Evolutionary conservation across 2,329 filamentous ascomycete species (phyloP), one percentile per base, ranked within the genome.

Genomic region (Hansfordia pulvinata): DNA sequence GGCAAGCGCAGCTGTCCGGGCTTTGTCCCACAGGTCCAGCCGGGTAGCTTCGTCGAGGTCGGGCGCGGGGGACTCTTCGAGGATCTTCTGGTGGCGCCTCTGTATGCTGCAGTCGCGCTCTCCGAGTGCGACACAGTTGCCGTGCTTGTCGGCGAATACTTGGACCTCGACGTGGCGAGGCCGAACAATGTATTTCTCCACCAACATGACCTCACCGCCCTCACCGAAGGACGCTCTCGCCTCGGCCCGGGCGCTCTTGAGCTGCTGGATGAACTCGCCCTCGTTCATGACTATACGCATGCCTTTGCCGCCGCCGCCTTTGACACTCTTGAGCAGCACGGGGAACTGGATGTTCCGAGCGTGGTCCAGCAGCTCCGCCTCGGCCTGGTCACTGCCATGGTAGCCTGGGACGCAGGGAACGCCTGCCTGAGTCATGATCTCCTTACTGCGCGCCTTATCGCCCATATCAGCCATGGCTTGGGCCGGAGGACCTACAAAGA

Each of bases 361-460:
- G 47, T 88, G 74, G 8, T 61, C 56, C 29, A 83, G 47, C 15
- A 77, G 50, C 37, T 69, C 53, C 29, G 57, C 50, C 24, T 67
- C 62, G 25, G 78, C 72, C 56, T 98, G 90, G 27, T 93, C 82
- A 2, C 64, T 44, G 11, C 90, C 90, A 49, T 96, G 90, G 44
- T 98, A 98, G 1, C 90, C 90, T 0, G 90, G 90, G 25, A 98
- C 90, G 44, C 90, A 96, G 4, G 86, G 86, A 4, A 98, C 90
- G 7, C 85, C 84, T n/a, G 90, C 88, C 4, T 74, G 73, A 18
- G 72, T 84, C 90, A 98, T 96, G 46, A 98, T 94, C 48, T 93
- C 81, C 53, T 98, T 98, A 27, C 76, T 69, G 25, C 76, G 73
- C 1, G 76, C 66, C 50, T 82, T 67, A 35, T 67, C 72, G 23